These are phyloP conservation scores for Gonium pectorale DNA, from an alignment of 139 green algal genomes.

Conservation along the genomic window DNA sequence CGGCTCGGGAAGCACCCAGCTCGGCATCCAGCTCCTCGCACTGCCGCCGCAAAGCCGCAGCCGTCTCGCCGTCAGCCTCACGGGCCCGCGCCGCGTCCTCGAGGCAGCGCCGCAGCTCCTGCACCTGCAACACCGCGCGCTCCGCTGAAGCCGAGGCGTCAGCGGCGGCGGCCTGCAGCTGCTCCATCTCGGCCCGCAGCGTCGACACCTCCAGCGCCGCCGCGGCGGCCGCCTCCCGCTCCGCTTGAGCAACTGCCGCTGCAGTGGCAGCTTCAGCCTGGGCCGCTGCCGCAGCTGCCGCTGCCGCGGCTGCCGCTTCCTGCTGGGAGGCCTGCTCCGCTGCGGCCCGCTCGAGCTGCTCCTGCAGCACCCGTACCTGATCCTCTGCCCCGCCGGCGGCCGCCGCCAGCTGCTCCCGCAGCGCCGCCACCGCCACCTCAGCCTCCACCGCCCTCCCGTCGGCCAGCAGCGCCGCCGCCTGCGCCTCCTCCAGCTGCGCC, in stretches of 20 bases:
- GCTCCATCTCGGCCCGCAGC: too few species aligned
- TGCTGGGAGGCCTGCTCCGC: too few species aligned
- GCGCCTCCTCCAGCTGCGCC: conserved; percentile 2
- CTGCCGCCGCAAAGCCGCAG: neutral
- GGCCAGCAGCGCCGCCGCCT: neutral
- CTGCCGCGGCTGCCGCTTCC: neutral
- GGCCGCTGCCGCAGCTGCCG: neutral
- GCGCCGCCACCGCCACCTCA: neutral
- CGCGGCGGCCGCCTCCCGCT: neutral
- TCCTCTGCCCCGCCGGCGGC: neutral
- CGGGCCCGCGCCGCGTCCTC: neutral
- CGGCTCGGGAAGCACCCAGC: neutral
- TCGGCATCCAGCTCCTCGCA: neutral
- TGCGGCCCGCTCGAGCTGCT: neutral
- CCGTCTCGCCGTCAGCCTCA: neutral
- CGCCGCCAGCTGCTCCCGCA: neutral
- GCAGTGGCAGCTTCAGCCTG: neutral
- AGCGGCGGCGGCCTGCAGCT: too few species aligned
- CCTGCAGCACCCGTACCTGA: neutral
- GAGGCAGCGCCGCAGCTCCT: neutral
- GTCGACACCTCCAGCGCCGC: too few species aligned
- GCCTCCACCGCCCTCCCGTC: neutral
- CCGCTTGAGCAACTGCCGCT: neutral
- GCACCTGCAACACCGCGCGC: too few species aligned
- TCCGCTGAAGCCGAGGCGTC: too few species aligned